Percentiles rank a stretch among this genome's conserved stretches.
phyloP scores from a whole-genome alignment of 192 early-diverging fungal genomes.

The Coemansia umbellata region DNA sequence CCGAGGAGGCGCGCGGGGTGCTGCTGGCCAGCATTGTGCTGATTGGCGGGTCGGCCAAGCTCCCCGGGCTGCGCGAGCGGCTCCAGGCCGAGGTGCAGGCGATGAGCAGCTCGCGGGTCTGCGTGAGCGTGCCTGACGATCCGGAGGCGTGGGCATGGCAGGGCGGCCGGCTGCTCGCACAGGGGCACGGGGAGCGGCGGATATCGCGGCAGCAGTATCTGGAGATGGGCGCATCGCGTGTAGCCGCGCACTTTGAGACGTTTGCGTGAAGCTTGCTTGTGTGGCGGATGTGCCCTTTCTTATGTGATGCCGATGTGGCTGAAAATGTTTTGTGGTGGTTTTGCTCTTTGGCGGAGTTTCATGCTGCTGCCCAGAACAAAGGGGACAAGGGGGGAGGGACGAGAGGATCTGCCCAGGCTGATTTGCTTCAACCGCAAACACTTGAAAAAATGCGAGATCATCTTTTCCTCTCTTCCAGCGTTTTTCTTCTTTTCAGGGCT shows the following conservation, averaged over 20 bases:
- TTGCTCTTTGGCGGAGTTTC: too few relatives aligned
- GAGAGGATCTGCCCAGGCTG: too few relatives aligned
- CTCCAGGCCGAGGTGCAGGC: conserved; percentile 94
- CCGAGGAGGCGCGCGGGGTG: conserved; percentile 81
- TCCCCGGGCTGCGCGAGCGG: conserved; percentile 86
- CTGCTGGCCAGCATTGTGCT: conserved; percentile 91
- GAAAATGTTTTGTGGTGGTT: too few relatives aligned
- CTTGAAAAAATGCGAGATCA: not conserved
- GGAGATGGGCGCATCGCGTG: conserved; percentile 30
- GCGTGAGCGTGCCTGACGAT: not conserved
- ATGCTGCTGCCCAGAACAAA: too few relatives aligned
- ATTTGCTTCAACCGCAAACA: not conserved
- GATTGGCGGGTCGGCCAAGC: conserved; percentile 89
- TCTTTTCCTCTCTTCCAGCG: not conserved
- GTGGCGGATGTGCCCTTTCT: too few relatives aligned
- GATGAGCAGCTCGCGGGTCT: conserved; percentile 52
- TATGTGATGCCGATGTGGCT: too few relatives aligned
- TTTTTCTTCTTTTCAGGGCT: not conserved
- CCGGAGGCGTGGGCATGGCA: conserved; percentile 25
- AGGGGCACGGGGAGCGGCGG: conserved; percentile 8
- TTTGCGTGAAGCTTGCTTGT: conserved; percentile 1
- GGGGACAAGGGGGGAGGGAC: too few relatives aligned
- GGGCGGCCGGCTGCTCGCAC: conserved; percentile 8
- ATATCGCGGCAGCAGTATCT: conserved; percentile 24
- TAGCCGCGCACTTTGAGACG: conserved; percentile 14